Evolutionary conservation across 805 yeast species (phyloP).

Genomic region (Starmera dryadoides): DNA sequence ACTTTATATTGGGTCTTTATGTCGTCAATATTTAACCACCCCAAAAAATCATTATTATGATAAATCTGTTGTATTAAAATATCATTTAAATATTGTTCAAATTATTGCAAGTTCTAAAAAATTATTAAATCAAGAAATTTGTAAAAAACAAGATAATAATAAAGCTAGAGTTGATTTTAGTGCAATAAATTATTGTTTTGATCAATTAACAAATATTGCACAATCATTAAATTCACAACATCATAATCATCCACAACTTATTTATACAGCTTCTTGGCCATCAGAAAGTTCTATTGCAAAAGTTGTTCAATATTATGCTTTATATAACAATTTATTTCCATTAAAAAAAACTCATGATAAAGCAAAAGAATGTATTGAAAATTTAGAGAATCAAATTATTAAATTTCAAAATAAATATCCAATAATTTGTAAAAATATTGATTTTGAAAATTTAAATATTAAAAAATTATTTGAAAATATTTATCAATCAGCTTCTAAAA

Average conservation of each 20-base stretch:
- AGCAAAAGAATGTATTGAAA: neutral
- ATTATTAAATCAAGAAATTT: neutral
- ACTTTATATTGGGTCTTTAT: neutral
- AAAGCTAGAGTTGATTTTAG: neutral
- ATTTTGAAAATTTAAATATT: neutral
- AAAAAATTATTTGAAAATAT: neutral
- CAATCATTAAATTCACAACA: neutral
- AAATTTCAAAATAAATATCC: neutral
- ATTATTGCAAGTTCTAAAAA: neutral
- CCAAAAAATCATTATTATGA: constrained; percentile 3
- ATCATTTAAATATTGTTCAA: neutral
- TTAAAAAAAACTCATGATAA: neutral
- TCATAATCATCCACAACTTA: neutral
- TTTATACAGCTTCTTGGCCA: neutral
- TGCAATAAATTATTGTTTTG: neutral
- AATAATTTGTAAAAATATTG: neutral
- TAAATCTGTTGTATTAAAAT: constrained; percentile 1
- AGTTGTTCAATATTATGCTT: neutral
- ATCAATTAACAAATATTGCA: neutral
- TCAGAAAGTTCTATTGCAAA: neutral
- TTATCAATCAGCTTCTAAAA: neutral
- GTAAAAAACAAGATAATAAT: neutral
- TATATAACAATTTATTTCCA: neutral
- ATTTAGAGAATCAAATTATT: neutral
- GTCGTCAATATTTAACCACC: neutral